A percentile compares a stretch with the other conserved stretches of the same genome.
These are phyloP conservation scores for Eremomyces bilateralis DNA, from an alignment of 495 filamentous ascomycete species.

Conservation along the genomic window DNA sequence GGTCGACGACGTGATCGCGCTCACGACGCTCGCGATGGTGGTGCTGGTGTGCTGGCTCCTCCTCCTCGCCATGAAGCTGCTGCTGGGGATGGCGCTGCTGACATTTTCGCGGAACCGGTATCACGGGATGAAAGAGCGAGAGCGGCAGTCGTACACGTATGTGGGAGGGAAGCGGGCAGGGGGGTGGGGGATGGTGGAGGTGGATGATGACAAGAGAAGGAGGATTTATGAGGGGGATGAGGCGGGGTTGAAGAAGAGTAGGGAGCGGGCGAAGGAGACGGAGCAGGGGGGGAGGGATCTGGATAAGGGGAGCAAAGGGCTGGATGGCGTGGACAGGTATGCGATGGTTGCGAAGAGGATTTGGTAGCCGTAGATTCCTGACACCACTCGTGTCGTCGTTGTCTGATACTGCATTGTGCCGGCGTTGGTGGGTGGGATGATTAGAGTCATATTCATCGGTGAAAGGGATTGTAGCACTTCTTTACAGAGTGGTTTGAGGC, in stretches of 20 bases:
- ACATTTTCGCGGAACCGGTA: slow-evolving; percentile 56
- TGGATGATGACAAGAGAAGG: slow-evolving; percentile 66
- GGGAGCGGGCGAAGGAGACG: slow-evolving; percentile 31
- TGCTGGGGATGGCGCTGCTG: slow-evolving; percentile 66
- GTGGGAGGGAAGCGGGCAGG: slow-evolving; percentile 54
- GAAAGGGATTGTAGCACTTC: too few species aligned
- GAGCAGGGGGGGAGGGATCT: slow-evolving; percentile 27
- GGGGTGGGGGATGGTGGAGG: slow-evolving; percentile 64
- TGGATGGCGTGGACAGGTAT: slow-evolving; percentile 59
- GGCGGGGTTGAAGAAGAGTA: slow-evolving; percentile 7
- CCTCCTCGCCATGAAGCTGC: slow-evolving; percentile 56
- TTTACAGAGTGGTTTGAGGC: too few species aligned
- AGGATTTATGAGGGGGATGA: slow-evolving; percentile 40
- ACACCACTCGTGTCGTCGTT: too few species aligned
- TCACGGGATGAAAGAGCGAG: slow-evolving; percentile 51
- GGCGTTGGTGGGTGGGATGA: too few species aligned
- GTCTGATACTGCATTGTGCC: not conserved
- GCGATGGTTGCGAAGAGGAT: slow-evolving; percentile 89
- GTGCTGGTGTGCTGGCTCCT: slow-evolving; percentile 65
- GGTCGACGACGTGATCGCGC: slow-evolving; percentile 46
- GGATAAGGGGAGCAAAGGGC: slow-evolving; percentile 22
- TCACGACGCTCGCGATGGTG: slow-evolving; percentile 52
- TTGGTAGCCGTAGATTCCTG: slow-evolving; percentile 29
- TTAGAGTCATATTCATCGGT: too few species aligned
- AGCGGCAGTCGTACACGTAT: slow-evolving; percentile 27